Conservation (phyloP, 257 asterid genomes). For the Ophiorrhiza pumila region DNA sequence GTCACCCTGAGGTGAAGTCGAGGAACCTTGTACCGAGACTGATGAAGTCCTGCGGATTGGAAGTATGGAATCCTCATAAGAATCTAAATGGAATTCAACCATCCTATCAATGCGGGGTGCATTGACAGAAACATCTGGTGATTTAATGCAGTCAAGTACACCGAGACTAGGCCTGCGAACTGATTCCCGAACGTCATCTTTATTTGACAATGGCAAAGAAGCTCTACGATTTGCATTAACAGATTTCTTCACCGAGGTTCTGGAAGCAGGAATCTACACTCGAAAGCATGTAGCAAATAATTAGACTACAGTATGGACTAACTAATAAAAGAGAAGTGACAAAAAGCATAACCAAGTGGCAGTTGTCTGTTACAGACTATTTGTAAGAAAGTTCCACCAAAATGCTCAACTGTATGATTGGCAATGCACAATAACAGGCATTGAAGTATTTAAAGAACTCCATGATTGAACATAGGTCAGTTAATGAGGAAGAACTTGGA, state of each 20-base stretch:
- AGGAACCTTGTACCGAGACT: conserved; percentile 55
- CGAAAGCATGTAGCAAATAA: conserved; percentile 8
- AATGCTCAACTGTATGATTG: not conserved
- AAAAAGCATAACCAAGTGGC: not conserved
- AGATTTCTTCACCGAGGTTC: conserved; percentile 46
- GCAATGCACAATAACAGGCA: not conserved
- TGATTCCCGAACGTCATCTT: conserved; percentile 34
- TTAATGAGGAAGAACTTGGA: not conserved
- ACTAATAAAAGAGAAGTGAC: not conserved
- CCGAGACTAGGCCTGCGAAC: conserved; percentile 42
- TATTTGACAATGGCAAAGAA: conserved; percentile 60
- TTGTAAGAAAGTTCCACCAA: not conserved
- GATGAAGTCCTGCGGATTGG: conserved; percentile 42
- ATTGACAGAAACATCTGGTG: conserved; percentile 74
- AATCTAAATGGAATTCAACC: conserved; percentile 66
- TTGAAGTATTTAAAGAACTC: not conserved
- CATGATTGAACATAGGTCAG: not conserved
- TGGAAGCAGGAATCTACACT: conserved; percentile 55
- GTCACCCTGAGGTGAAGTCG: conserved; percentile 58
- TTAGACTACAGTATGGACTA: not conserved
- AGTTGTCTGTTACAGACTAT: not conserved
- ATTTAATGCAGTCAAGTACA: conserved; percentile 41
- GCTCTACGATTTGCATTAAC: conserved; percentile 60
- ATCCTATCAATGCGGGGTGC: conserved; percentile 81
- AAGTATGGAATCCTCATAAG: conserved; percentile 44